These are phyloP conservation scores for Halenospora varia DNA, from an alignment of 495 filamentous ascomycete genomes.

Conservation along the genomic window DNA sequence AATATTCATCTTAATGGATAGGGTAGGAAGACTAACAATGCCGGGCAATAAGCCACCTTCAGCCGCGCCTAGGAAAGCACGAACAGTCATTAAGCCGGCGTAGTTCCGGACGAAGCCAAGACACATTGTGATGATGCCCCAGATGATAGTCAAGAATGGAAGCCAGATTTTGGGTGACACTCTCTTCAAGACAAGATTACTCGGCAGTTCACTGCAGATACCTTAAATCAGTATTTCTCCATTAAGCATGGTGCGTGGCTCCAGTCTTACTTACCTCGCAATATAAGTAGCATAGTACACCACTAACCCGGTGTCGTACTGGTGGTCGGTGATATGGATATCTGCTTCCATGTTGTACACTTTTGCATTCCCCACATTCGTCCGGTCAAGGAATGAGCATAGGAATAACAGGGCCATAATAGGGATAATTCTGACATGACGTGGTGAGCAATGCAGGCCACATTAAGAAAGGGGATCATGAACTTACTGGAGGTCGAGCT, in stretches of 20 bases:
- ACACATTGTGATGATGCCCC: conserved; percentile 75
- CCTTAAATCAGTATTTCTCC: conserved; percentile 13
- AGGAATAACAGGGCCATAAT: conserved; percentile 70
- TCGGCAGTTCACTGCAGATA: conserved; percentile 58
- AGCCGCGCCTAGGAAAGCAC: conserved; percentile 78
- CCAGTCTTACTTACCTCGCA: conserved; percentile 34
- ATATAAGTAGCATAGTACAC: conserved; percentile 58
- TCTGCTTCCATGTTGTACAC: conserved; percentile 64
- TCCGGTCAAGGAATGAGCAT: conserved; percentile 80
- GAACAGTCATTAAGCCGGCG: conserved; percentile 72
- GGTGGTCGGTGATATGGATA: conserved; percentile 57
- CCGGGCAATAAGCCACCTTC: conserved; percentile 87
- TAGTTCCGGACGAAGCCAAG: conserved; percentile 71
- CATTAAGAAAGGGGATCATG: background rate
- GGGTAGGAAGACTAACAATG: conserved; percentile 55
- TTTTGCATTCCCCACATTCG: conserved; percentile 86
- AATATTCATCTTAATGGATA: background rate
- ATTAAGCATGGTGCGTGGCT: too few relatives aligned
- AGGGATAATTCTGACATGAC: conserved; percentile 43
- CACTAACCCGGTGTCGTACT: conserved; percentile 60
- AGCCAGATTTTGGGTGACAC: conserved; percentile 60
- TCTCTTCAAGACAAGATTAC: conserved; percentile 61
- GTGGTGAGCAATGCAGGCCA: too few relatives aligned
- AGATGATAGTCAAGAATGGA: conserved; percentile 46
- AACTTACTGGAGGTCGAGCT: conserved; percentile 49